These are phyloP conservation scores for Chaetothyriales sp. DNA, from an alignment of 2,329 filamentous ascomycete species.

Conservation along the genomic window DNA sequence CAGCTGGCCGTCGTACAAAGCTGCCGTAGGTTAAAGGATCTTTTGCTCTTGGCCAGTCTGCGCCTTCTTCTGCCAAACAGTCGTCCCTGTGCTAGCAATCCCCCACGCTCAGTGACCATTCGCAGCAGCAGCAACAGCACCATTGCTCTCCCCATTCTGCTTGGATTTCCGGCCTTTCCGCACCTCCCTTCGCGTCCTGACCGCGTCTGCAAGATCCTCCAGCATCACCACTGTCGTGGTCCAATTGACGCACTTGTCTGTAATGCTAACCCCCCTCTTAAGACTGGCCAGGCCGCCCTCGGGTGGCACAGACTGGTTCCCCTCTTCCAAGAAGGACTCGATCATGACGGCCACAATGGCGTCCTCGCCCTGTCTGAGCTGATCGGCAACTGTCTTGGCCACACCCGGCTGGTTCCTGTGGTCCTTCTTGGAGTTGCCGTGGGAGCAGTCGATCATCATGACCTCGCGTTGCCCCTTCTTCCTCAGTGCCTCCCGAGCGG, in stretches of 20 bases:
- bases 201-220: slow-evolving; percentile 70
- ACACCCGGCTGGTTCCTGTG: slow-evolving; percentile 97
- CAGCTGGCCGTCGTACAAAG: background rate
- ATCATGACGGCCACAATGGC: slow-evolving; percentile 98
- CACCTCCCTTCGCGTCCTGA: slow-evolving; percentile 54
- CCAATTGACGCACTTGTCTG: slow-evolving; percentile 94
- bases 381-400: slow-evolving; percentile 61
- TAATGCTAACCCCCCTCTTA: slow-evolving; percentile 91
- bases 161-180: slow-evolving; percentile 17
- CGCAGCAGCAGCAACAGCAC: background rate
- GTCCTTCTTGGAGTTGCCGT: slow-evolving; percentile 90
- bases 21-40: background rate
- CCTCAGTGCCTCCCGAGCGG: slow-evolving; percentile 62
- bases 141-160: slow-evolving; percentile 15
- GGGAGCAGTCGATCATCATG: slow-evolving; percentile 96
- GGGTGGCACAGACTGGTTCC: slow-evolving; percentile 77
- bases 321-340: slow-evolving; percentile 92
- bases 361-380: slow-evolving; percentile 70
- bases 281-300: slow-evolving; percentile 63
- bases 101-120: background rate
- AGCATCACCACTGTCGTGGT: slow-evolving; percentile 67
- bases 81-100: background rate
- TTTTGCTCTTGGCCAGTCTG: background rate
- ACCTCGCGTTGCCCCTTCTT: slow-evolving; percentile 60
- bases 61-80: background rate